phyloP scores from a whole-genome alignment of 257 asterid species.

The Capsicum chinense region DNA sequence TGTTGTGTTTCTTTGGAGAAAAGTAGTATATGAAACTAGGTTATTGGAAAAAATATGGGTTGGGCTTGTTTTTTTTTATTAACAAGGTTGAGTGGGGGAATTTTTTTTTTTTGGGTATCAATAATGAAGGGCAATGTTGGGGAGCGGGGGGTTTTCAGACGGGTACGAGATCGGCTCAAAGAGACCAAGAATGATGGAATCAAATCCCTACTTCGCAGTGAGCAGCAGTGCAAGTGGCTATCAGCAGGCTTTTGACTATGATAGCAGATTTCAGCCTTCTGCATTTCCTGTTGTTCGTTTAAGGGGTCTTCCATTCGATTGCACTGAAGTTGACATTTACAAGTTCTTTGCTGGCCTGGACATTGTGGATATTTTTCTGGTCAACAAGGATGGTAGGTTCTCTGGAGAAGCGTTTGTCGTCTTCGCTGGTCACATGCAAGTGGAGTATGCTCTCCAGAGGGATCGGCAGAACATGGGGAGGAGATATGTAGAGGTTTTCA shows the following conservation, averaged over 20 bases:
- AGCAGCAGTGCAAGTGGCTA: slow-evolving; percentile 69
- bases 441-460: slow-evolving; percentile 82
- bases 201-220: slow-evolving; percentile 99
- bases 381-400: slow-evolving; percentile 75
- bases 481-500: slow-evolving; percentile 94
- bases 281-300: slow-evolving; percentile 85
- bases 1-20: slow-evolving; percentile 13
- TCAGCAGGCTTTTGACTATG: slow-evolving; percentile 36
- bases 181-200: slow-evolving; percentile 99
- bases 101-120: slow-evolving; percentile 77
- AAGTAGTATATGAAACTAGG: slow-evolving; percentile 48
- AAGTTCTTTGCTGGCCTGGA: slow-evolving; percentile 90
- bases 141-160: slow-evolving; percentile 99
- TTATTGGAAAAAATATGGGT: slow-evolving; percentile 67
- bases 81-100: slow-evolving; percentile 95
- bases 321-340: slow-evolving; percentile 72
- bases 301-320: slow-evolving; percentile 93
- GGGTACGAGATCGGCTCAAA: slow-evolving; percentile 99
- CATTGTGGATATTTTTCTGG: slow-evolving; percentile 84
- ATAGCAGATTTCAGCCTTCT: slow-evolving; percentile 29
- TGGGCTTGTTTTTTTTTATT: slow-evolving; percentile 92
- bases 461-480: slow-evolving; percentile 92
- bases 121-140: slow-evolving; percentile 97
- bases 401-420: slow-evolving; percentile 92
- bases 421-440: slow-evolving; percentile 83